Evolutionary conservation across 306 rosid species (phyloP), one percentile per base, ranked within the genome.

Genomic region (Oxytropis ochrocephala): DNA sequence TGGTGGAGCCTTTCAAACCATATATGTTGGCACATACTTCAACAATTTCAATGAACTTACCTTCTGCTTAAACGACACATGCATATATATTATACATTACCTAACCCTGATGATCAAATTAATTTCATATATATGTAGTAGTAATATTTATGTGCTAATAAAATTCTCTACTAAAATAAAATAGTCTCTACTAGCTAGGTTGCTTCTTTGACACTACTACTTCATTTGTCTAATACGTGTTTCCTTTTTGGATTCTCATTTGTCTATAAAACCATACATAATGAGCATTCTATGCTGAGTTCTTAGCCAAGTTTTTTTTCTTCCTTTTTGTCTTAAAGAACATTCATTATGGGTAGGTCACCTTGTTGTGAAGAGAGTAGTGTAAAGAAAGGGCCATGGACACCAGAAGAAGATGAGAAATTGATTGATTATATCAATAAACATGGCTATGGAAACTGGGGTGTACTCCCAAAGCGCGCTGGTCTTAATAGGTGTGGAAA

Each of bases 301-400:
- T 66, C 60, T 54, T 72, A 41, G 60, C 70, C 64, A 17, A 57
- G 64, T 44, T 44, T 39, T 11, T 21, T 41, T 19, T 57, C 1
- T 8, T n/a, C n/a, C n/a, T n/a, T n/a, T 60, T 55, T 41, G 62
- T 6, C 21, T 64, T 67, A 53, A 29, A n/a, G n/a, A 67, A 30
- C 44, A 61, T 56, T 52, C 3, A 13, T 89, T 7, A 93, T 93
- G 98, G 96, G 92, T 1, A 81, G 98, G 59, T 69, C 86, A 19
- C 97, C 96, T 13, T 83, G 91, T 47, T 85, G 94, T 81, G 85
- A 83, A 63, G 92, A 84, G 58, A 80, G 12, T 39, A 74, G 70
- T 51, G 81, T 90, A 18, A 93, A 93, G 87, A 93, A 93, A 84
- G 98, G 98, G 76, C 98, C 96, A 75, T 93, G 98, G 98, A 93